Evolutionary conservation across 1,139 yeast genomes (phyloP), one percentile per base, ranked within the genome.

Genomic region (Pneumocystis oryctolagi): DNA sequence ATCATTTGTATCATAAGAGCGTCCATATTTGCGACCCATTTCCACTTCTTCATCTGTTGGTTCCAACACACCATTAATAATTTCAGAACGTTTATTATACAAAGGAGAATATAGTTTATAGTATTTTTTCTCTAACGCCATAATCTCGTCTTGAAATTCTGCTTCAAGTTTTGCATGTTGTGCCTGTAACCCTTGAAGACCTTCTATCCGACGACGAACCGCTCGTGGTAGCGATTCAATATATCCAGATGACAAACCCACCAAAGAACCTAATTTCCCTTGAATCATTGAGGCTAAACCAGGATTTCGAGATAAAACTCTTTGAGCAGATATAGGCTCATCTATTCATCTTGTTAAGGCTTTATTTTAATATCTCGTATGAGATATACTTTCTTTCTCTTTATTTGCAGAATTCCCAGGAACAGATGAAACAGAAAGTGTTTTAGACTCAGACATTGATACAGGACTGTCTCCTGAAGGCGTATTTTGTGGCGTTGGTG

Each of bases 401-500:
- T 56, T 39, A 16, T 5, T 28, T 8, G 37, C 5, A 14, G 25
- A 25, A 16, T 2, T 14, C 14, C n/a, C 34, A 2, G 3, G 28
- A 25, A 6, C 25, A 3, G 28, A 2, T 8, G 39, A 32, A 2
- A 9, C 5, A 18, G 30, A 59, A 1, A 34, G 28, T 2, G n/a
- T 14, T 16, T 20, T 82, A 32, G 75, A 75, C 35, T 73, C 75
- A 9, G 80, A 84, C 73, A 87, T 79, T 74, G 83, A 89, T 61
- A 92, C 85, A 66, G 83, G 84, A 60, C 88, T 82, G 58, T 87
- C 87, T 37, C 95, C 85, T 3, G 97, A 87, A 31, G 99, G 99
- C 1, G 99, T 92, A 79, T 92, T 92, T 73, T 94, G 98, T 14
- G 99, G 99, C 1, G 99, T 92, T 61, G 99, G 98, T 4, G 98